Percentiles rank a stretch among this genome's conserved stretches.
Evolutionary conservation across 768 basidiomycete species (phyloP).

Genomic region (Podaxis sp.): DNA sequence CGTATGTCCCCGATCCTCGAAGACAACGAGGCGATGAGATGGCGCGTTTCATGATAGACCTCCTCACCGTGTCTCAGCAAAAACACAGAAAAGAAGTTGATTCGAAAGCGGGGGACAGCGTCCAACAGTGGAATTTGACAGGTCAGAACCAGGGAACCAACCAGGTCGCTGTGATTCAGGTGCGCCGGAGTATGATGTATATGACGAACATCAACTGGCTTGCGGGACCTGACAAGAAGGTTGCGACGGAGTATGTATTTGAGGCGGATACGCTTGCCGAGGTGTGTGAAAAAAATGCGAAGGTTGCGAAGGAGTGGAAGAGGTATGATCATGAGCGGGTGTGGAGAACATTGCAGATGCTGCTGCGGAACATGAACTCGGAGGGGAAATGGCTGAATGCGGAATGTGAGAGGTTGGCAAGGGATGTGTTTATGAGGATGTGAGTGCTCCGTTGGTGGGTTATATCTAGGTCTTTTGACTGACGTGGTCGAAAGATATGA

Average conservation of each 20-base stretch:
- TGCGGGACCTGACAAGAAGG: slow-evolving; percentile 50
- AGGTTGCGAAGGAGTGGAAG: slow-evolving; percentile 54
- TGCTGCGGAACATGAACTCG: slow-evolving; percentile 34
- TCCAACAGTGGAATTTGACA: slow-evolving; percentile 40
- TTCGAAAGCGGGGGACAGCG: slow-evolving; percentile 31
- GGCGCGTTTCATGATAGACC: slow-evolving; percentile 75
- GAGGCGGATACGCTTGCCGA: slow-evolving; percentile 35
- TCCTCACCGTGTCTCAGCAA: slow-evolving; percentile 60
- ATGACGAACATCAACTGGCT: slow-evolving; percentile 40
- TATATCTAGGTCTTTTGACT: not conserved
- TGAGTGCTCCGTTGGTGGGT: slow-evolving; percentile 30
- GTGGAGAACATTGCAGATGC: slow-evolving; percentile 53
- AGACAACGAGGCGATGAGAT: slow-evolving; percentile 49
- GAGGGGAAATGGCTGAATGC: slow-evolving; percentile 17
- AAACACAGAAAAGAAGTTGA: slow-evolving; percentile 24
- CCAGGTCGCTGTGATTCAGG: slow-evolving; percentile 33
- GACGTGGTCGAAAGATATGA: slow-evolving; percentile 31
- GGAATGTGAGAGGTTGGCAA: slow-evolving; percentile 33
- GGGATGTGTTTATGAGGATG: slow-evolving; percentile 46
- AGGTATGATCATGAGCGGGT: slow-evolving; percentile 71
- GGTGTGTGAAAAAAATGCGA: slow-evolving; percentile 61
- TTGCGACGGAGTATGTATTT: slow-evolving; percentile 66
- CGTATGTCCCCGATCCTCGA: slow-evolving; percentile 35
- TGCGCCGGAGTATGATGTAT: slow-evolving; percentile 54
- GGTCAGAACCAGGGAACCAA: slow-evolving; percentile 35